Conservation (phyloP, 495 filamentous ascomycete species). For the Penicillium canescens region DNA sequence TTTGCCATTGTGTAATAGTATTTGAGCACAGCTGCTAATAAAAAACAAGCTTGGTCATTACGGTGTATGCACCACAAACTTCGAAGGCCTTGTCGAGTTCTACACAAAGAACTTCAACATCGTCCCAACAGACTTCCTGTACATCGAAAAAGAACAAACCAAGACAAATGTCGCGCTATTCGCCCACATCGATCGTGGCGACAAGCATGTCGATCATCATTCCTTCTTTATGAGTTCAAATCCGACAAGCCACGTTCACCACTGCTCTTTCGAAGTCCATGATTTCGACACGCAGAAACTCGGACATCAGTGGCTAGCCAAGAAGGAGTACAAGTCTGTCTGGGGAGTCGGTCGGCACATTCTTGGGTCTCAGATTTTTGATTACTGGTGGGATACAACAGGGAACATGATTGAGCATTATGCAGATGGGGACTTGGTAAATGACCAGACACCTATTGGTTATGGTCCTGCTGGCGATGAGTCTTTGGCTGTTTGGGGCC, state of each 20-base stretch:
- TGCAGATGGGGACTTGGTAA: conserved; percentile 67
- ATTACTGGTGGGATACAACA: conserved; percentile 73
- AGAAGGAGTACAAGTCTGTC: conserved; percentile 63
- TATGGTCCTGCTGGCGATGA: conserved; percentile 26
- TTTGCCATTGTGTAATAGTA: too few relatives aligned
- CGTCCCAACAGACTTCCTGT: conserved; percentile 46
- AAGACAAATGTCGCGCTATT: conserved; percentile 58
- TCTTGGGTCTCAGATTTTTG: conserved; percentile 73
- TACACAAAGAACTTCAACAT: conserved; percentile 71
- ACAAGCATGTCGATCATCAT: conserved; percentile 67
- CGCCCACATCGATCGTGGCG: conserved; percentile 63
- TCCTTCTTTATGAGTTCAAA: conserved; percentile 67
- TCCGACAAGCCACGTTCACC: conserved; percentile 63
- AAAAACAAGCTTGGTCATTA: conserved; percentile 61
- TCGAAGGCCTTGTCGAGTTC: conserved; percentile 56
- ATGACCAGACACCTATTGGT: conserved; percentile 53
- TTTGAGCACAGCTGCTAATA: not conserved
- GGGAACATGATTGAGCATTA: conserved; percentile 70
- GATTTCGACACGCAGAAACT: conserved; percentile 75
- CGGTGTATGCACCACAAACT: conserved; percentile 62
- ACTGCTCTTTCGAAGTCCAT: conserved; percentile 72
- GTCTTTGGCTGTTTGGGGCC: conserved; percentile 33
- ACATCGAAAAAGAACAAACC: conserved; percentile 20
- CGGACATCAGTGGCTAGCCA: conserved; percentile 68
- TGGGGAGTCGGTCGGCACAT: conserved; percentile 79